A percentile compares a stretch with the other conserved stretches of the same genome.
These are phyloP conservation scores for Salicornia ramosissima DNA, from an alignment of 148 eudicot genomes.

Conservation along the genomic window DNA sequence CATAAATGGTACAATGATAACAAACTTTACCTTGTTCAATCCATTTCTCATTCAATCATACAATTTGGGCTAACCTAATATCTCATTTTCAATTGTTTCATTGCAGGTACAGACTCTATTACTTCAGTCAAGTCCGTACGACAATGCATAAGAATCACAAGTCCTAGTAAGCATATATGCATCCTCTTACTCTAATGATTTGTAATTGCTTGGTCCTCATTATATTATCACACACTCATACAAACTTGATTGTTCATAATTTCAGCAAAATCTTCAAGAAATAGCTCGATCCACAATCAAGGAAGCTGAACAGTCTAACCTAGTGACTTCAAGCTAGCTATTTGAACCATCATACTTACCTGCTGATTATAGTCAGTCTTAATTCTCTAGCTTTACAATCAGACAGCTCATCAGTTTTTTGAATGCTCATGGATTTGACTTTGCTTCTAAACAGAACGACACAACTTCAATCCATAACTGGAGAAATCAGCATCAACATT, in stretches of 20 bases:
- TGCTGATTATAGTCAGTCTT: not conserved
- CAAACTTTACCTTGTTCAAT: not conserved
- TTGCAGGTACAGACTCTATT: slow-evolving; percentile 53
- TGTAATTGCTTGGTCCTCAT: not conserved
- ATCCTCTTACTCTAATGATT: no score
- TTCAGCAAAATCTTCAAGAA: slow-evolving; percentile 46
- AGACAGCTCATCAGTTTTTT: not conserved
- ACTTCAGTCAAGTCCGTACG: slow-evolving; percentile 63
- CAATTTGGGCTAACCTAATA: not conserved
- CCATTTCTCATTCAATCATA: not conserved
- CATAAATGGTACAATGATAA: slow-evolving; percentile 30
- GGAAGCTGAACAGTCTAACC: slow-evolving; percentile 24
- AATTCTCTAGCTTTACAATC: not conserved
- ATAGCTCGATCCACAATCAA: slow-evolving; percentile 21
- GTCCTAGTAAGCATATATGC: slow-evolving; percentile 61
- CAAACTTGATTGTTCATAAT: not conserved
- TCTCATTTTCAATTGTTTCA: slow-evolving; percentile 1
- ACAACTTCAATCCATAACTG: not conserved
- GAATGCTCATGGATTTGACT: not conserved
- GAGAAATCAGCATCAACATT: not conserved
- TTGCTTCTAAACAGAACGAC: not conserved
- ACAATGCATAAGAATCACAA: slow-evolving; percentile 54
- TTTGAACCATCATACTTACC: not conserved
- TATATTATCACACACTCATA: not conserved
- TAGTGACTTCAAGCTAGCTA: slow-evolving; percentile 20